Evolutionary conservation across 345 rosid species (phyloP).

Genomic region (Lepidium aucheri): DNA sequence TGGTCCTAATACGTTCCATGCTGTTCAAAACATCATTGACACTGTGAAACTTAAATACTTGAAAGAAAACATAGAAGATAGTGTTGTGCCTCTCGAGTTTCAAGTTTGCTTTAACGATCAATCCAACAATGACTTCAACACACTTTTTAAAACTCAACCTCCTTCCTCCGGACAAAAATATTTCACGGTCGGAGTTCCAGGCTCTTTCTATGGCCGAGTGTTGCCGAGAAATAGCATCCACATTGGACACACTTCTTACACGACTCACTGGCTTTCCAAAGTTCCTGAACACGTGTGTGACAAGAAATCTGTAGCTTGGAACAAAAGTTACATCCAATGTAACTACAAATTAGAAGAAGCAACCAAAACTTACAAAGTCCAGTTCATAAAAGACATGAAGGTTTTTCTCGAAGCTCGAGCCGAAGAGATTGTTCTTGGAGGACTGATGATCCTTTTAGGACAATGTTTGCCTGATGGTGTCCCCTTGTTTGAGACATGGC

Average conservation of each 20-base stretch:
- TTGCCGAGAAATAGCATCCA: not conserved
- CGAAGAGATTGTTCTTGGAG: not conserved
- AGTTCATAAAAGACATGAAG: slow-evolving; percentile 10
- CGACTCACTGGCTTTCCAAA: not conserved
- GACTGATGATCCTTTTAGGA: not conserved
- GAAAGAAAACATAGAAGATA: not conserved
- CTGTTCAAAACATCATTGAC: not conserved
- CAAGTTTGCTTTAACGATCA: not conserved
- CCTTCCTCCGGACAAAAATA: not conserved
- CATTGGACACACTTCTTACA: not conserved
- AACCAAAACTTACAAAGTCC: not conserved
- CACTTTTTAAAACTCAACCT: not conserved
- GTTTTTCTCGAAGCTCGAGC: not conserved
- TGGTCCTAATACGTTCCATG: not conserved
- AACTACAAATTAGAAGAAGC: not conserved
- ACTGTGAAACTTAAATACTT: not conserved
- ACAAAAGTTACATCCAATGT: not conserved
- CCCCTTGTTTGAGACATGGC: not conserved
- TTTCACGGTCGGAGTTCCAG: not conserved
- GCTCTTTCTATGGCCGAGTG: not conserved
- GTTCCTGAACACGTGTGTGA: not conserved
- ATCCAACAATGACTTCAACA: not conserved
- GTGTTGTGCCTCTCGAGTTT: not conserved
- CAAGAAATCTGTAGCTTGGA: not conserved
- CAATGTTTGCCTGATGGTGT: not conserved